Base-by-base conservation (phyloP, 2,329 filamentous ascomycete genomes). In the Teratosphaeriaceae sp. region DNA sequence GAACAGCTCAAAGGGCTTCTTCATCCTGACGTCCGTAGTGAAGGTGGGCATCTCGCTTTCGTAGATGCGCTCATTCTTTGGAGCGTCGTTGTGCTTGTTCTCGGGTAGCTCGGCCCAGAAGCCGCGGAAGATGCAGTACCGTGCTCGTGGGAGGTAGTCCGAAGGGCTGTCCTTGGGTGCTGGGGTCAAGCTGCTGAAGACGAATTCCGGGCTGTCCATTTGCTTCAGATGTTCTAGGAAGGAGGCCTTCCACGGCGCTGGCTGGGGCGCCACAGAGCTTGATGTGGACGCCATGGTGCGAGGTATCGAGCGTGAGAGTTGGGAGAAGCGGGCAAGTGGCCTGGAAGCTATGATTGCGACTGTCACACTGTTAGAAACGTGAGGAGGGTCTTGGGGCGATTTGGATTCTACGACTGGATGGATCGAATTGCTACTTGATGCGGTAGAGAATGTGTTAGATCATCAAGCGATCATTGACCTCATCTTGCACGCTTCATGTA, bases 21-120 rank as follows among this genome's bases (percentile, higher is more conserved):
- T 76, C 87, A 94, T 95, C 35, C 90, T 79, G 7, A 78, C 79
- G 63, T 97, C 92, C 0, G 88, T 95, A 1, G 90, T 95, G 58
- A 96, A 82, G 1, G 84, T 83, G 2, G 84, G 76, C 54, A 90
- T 69, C 52, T 97, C 88, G 54, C 79, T 87, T 57, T 85, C 81
- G 60, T 78, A 95, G 1, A 78, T 66, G 5, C 67, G 53, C 3
- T 85, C 81, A 63, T 96, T 96, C 49, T 73, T 72, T 49, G 79
- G 73, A 2, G 86, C 84, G 24, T 78, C 68, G 64, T 92, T 90
- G 63, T 82, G 79, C 33, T 79, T 76, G 65, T 89, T 86, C 40
- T 72, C 72, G 3, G 84, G 82, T 1, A 94, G 71, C 43, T 76
- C 74, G 0, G 80, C 82, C 79, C 85, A 95, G 67, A 94, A 81